Evolutionary conservation across 352 stramenopile genomes (phyloP), one percentile per base, ranked within the genome.

Genomic region (Pythium phragmiticola): DNA sequence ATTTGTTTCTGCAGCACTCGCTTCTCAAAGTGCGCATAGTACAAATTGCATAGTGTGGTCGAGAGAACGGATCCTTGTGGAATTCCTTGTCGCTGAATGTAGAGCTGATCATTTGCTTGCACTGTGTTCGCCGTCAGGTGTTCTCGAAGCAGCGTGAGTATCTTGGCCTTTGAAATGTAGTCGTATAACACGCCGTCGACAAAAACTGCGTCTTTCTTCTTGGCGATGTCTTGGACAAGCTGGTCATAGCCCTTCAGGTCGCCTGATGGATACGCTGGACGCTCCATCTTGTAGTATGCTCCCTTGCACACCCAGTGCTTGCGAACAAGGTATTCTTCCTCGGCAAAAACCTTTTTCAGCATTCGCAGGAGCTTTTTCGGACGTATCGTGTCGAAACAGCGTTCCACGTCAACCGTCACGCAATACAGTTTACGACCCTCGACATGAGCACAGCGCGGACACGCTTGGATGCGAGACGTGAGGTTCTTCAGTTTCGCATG

Each of bases 21-120:
- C 4, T 78, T 70, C 68, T 94, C 85, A 46, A 90, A 92, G 51
- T 91, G 68, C 14, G 80, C 83, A 47, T 89, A 92, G 63, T 92
- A 94, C 16, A 94, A 63, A 48, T 91, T 92, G 64, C 85, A 94
- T 9, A 94, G 65, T 7, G 80, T 83, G 6, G 85, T 92, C 7
- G 85, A 94, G 13, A 94, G 68, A 52, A 94, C 78, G 0, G 85
- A 94, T n/a, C 85, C 85, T 66, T 94, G 85, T 0, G 85, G 83
- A 14, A 94, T 94, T 0, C 84, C 85, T 66, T 86, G 73, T 17
- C 53, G 54, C 49, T 94, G 85, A 34, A 87, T 50, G 57, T 77
- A 90, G 7, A 78, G 51, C 7, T 77, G 67, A 1, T 73, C 70
- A 23, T 88, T 69, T 2, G 89, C 73, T 41, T 84, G 68, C 4